These are phyloP conservation scores for Saturnispora sanitii DNA, from an alignment of 805 yeast species.

Conservation along the genomic window DNA sequence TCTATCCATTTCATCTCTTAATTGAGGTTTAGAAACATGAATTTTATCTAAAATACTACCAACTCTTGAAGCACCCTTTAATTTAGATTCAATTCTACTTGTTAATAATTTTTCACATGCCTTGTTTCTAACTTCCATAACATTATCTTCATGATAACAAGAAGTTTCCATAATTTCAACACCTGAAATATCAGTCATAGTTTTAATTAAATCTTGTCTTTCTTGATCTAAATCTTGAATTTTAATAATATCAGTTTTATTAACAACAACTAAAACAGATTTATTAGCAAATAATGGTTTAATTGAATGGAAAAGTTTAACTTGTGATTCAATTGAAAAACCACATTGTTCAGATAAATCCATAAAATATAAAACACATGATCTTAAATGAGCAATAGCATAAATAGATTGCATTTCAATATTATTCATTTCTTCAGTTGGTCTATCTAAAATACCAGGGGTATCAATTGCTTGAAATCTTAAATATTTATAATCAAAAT, in stretches of 20 bases:
- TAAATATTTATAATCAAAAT: slow-evolving; percentile 94
- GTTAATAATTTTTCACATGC: slow-evolving; percentile 96
- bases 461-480: slow-evolving; percentile 99
- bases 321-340: slow-evolving; percentile 93
- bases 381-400: slow-evolving; percentile 96
- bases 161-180: slow-evolving; percentile 91
- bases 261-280: slow-evolving; percentile 89
- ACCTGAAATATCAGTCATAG: slow-evolving; percentile 58
- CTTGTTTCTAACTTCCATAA: slow-evolving; percentile 90
- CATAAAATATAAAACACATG: slow-evolving; percentile 95
- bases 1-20: slow-evolving; percentile 80
- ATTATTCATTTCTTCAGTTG: slow-evolving; percentile 98
- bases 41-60: slow-evolving; percentile 86
- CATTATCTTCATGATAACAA: slow-evolving; percentile 88
- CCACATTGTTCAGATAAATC: slow-evolving; percentile 99
- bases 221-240: slow-evolving; percentile 75
- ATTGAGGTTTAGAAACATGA: slow-evolving; percentile 84
- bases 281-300: slow-evolving; percentile 96
- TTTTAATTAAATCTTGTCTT: slow-evolving; percentile 58
- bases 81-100: slow-evolving; percentile 91
- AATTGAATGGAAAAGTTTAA: slow-evolving; percentile 90
- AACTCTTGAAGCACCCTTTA: slow-evolving; percentile 86
- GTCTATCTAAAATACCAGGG: slow-evolving; percentile 97
- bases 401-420: slow-evolving; percentile 99
- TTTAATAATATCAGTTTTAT: slow-evolving; percentile 85